A percentile compares a stretch with the other conserved stretches of the same genome.
These are phyloP conservation scores for Oryza glumipatula DNA, from an alignment of 176 grass and related monocot genomes.

Conservation along the genomic window DNA sequence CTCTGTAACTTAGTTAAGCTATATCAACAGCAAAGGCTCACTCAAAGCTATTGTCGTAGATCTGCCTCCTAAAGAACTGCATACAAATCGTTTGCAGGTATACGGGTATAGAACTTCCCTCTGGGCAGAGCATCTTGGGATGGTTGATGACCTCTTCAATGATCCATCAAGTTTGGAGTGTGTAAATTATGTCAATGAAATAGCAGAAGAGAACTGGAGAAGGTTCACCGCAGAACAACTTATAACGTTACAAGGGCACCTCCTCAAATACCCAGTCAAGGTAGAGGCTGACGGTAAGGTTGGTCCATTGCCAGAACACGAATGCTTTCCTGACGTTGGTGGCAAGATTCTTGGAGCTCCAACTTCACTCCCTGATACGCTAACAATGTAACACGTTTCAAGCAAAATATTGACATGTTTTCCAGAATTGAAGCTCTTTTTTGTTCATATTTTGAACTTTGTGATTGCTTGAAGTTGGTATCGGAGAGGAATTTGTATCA, in stretches of 20 bases:
- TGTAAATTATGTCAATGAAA: conserved; percentile 66
- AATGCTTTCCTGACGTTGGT: conserved; percentile 84
- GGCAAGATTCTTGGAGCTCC: conserved; percentile 74
- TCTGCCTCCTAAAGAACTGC: not conserved
- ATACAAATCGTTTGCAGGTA: conserved; percentile 46
- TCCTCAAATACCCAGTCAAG: conserved; percentile 82
- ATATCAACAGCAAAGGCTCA: not conserved
- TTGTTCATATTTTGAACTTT: conserved; percentile 8
- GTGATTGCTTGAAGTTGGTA: not conserved
- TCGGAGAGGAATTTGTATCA: not conserved
- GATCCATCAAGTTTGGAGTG: conserved; percentile 71
- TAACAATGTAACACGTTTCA: conserved; percentile 59
- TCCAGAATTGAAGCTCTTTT: not conserved
- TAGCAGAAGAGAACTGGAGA: conserved; percentile 75
- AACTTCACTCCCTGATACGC: conserved; percentile 76
- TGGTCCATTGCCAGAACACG: conserved; percentile 51
- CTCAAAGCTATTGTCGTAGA: not conserved
- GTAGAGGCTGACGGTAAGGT: conserved; percentile 74
- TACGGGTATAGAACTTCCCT: conserved; percentile 92
- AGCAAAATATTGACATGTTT: not conserved
- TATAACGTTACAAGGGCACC: conserved; percentile 63
- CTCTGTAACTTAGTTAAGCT: no score
- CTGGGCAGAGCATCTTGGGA: conserved; percentile 87
- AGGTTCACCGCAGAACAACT: conserved; percentile 57
- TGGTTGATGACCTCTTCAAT: conserved; percentile 57